These are phyloP conservation scores for Besnoitia besnoiti DNA, from an alignment of 169 alveolate genomes.

Conservation along the genomic window DNA sequence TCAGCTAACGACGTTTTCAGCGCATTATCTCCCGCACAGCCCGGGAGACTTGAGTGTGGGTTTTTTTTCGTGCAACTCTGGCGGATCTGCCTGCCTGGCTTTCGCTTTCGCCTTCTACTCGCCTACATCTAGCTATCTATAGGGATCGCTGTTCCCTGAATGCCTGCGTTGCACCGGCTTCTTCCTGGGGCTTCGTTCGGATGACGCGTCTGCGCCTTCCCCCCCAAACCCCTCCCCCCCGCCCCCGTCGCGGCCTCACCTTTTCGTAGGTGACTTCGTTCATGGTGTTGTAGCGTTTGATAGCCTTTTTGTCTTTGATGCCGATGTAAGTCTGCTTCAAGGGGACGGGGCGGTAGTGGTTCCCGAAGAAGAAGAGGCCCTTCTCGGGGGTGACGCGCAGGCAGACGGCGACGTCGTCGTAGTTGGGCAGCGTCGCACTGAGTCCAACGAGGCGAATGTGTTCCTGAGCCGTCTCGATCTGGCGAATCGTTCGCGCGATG, in stretches of 20 bases:
- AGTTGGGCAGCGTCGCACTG: slow-evolving; percentile 99
- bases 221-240: slow-evolving; percentile 53
- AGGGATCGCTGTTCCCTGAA: no score
- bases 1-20: no score
- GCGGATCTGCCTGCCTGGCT: no score
- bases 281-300: slow-evolving; percentile 93
- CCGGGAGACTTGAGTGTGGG: no score
- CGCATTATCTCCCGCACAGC: no score
- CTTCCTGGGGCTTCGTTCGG: no score
- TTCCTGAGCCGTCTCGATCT: slow-evolving; percentile 87
- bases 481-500: slow-evolving; percentile 97
- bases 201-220: background rate
- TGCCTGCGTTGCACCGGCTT: no score
- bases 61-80: no score
- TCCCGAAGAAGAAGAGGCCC: slow-evolving; percentile 96
- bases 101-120: no score
- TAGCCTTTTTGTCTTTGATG: slow-evolving; percentile 97
- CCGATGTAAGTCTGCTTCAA: slow-evolving; percentile 96
- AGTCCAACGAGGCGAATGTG: slow-evolving; percentile 94
- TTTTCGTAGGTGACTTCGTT: slow-evolving; percentile 96
- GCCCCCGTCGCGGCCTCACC: slow-evolving; percentile 75
- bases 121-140: no score
- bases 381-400: slow-evolving; percentile 91
- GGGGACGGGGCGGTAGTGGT: slow-evolving; percentile 98
- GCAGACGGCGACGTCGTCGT: slow-evolving; percentile 98